phyloP scores from a whole-genome alignment of 202 grass and related monocot genomes.

The Setaria italica region DNA sequence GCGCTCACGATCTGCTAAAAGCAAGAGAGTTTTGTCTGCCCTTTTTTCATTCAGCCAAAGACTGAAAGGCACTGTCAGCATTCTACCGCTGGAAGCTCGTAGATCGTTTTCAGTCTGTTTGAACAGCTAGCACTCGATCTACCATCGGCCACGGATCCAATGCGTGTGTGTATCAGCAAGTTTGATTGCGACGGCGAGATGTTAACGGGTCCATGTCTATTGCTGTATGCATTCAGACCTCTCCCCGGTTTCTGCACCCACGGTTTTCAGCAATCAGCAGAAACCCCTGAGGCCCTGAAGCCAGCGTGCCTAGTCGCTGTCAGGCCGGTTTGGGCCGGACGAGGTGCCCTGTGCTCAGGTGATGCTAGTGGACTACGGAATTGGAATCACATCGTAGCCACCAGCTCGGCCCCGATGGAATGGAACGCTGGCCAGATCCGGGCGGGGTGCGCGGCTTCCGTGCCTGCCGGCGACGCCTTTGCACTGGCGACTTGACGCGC shows the following conservation, averaged over 20 bases:
- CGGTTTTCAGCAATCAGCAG: neutral
- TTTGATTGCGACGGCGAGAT: conserved; percentile 3
- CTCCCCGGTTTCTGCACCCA: neutral
- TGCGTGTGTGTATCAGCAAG: too few species aligned
- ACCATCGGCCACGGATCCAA: too few species aligned
- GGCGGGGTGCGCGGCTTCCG: neutral
- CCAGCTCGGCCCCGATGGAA: neutral
- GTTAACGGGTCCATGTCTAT: neutral
- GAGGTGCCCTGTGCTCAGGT: conserved; percentile 1
- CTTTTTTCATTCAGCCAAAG: too few species aligned
- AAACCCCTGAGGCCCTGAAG: neutral
- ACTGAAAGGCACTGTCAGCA: too few species aligned
- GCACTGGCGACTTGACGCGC: conserved; percentile 12
- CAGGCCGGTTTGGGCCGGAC: neutral
- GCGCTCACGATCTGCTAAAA: too few species aligned
- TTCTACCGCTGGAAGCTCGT: too few species aligned
- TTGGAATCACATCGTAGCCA: conserved; percentile 20
- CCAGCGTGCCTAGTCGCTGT: neutral
- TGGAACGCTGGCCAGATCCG: neutral
- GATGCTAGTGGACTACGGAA: conserved; percentile 41
- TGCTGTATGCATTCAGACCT: neutral
- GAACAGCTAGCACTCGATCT: too few species aligned
- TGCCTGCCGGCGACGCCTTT: conserved; percentile 1
- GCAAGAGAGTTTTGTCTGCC: too few species aligned
- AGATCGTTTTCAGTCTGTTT: too few species aligned